Evolutionary conservation across 2,329 filamentous ascomycete genomes (phyloP), one percentile per base, ranked within the genome.

Genomic region (Rhinocladiella similis): DNA sequence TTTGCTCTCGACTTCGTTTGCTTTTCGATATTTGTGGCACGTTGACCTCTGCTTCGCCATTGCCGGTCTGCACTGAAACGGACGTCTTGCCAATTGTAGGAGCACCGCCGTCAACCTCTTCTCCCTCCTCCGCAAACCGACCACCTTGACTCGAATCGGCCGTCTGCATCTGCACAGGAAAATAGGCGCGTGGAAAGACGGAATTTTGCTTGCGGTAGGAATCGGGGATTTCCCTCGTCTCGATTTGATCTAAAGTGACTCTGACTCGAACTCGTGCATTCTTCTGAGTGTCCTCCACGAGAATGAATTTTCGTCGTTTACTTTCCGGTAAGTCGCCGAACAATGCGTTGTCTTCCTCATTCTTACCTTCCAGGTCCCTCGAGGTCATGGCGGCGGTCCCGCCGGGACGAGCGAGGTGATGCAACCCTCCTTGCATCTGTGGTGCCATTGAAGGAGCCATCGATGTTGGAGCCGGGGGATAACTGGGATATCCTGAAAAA

Each of bases 141-240:
- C 85, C 86, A 14, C 88, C 88, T 0, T 87, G 87, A 1, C 65
- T 65, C 51, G 85, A 89, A 0, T 89, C 87, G 12, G 90, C 89
- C 57, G 86, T 89, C 68, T 93, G 90, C 91, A 96, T 96, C 75
- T 97, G 91, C 42, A 91, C 85, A 1, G 92, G 90, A 70, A 94
- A 96, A 75, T 93, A 97, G 54, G 90, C 92, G 47, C 91, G 88
- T 7, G 92, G 93, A 68, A 87, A 97, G 1, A 97, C 92, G 9
- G 90, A 91, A 66, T 93, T 93, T 53, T 84, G 85, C 75, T 91
- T 91, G 64, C 93, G 89, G 77, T 96, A 97, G 14, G 90, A 94
- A 72, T 97, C 93, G 1, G 93, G 93, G 69, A 97, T 96, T 73
- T 97, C 93, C 68, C 92, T 88, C 77, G 94, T 95, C 70, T 97